phyloP scores from a whole-genome alignment of 768 basidiomycete species.

The Leccinum olivaceopallidum region DNA sequence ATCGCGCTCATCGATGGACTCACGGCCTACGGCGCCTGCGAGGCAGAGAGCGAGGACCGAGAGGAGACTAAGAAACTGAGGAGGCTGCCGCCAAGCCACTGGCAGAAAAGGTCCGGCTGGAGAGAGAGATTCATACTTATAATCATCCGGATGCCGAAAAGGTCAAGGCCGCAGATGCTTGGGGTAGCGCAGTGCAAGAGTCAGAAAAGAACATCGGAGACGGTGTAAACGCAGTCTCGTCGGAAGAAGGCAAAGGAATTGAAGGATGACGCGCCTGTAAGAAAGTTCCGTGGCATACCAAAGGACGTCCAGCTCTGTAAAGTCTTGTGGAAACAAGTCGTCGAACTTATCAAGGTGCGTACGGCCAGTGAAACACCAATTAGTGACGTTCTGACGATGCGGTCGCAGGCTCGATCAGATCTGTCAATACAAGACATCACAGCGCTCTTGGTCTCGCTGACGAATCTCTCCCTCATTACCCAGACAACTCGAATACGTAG shows the following conservation, averaged over 20 bases:
- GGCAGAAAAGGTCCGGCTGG: conserved; percentile 71
- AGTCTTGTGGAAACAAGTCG: conserved; percentile 67
- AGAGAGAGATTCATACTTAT: conserved; percentile 61
- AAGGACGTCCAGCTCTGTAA: conserved; percentile 65
- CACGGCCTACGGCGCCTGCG: conserved; percentile 93
- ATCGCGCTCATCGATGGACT: conserved; percentile 96
- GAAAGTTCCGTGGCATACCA: conserved; percentile 94
- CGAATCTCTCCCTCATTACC: no score
- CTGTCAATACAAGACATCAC: no score
- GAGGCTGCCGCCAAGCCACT: no score
- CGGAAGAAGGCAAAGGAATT: conserved; percentile 29
- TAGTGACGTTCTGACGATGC: no score
- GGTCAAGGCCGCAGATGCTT: conserved; percentile 26
- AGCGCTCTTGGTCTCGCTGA: no score
- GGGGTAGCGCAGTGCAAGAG: conserved; percentile 24
- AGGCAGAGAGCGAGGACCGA: conserved; percentile 95
- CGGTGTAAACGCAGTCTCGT: conserved; percentile 19
- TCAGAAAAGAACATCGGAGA: conserved; percentile 17
- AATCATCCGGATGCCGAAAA: conserved; percentile 29
- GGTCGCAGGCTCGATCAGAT: no score
- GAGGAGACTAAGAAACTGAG: conserved; percentile 44
- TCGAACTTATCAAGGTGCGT: no score
- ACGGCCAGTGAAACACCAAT: no score
- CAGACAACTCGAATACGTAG: no score
- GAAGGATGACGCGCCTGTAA: conserved; percentile 55